A percentile compares a stretch with the other conserved stretches of the same genome.
phyloP scores from a whole-genome alignment of 768 basidiomycete genomes.

The Rhodocollybia butyracea region DNA sequence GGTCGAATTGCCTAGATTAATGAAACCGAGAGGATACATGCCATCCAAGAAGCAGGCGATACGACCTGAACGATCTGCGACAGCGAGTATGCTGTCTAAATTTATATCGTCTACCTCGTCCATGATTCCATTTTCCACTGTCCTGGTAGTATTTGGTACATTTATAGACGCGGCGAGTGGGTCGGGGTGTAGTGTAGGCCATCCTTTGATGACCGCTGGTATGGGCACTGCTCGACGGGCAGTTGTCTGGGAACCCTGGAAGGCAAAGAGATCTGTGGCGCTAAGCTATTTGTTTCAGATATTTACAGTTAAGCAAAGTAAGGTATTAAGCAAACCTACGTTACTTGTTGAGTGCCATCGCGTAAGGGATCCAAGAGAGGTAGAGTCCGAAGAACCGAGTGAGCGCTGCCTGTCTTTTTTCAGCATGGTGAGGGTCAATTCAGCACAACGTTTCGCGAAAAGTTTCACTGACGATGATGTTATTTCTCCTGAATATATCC shows the following conservation, averaged over 20 bases:
- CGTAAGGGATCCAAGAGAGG: constrained; percentile 70
- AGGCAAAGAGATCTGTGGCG: constrained; percentile 77
- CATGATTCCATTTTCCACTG: constrained; percentile 21
- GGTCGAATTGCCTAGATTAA: constrained; percentile 30
- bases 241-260: constrained; percentile 65
- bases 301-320: constrained; percentile 14
- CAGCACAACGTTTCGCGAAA: constrained; percentile 4
- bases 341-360: constrained; percentile 63
- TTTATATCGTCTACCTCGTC: constrained; percentile 52
- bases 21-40: constrained; percentile 63
- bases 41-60: constrained; percentile 75
- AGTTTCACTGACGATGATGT: constrained; percentile 49
- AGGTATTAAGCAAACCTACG: constrained; percentile 40
- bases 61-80: constrained; percentile 54
- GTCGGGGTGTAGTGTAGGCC: constrained; percentile 65
- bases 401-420: constrained; percentile 78
- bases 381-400: constrained; percentile 62
- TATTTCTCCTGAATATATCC: constrained; percentile 71
- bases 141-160: constrained; percentile 33
- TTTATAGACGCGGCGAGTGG: constrained; percentile 59
- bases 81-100: constrained; percentile 60
- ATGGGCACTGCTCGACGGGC: constrained; percentile 37
- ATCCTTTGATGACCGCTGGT: constrained; percentile 60
- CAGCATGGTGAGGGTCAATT: constrained; percentile 11
- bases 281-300: constrained; percentile 31